phyloP scores from a whole-genome alignment of 2,329 filamentous ascomycete genomes.

The Calonectria hongkongensis region DNA sequence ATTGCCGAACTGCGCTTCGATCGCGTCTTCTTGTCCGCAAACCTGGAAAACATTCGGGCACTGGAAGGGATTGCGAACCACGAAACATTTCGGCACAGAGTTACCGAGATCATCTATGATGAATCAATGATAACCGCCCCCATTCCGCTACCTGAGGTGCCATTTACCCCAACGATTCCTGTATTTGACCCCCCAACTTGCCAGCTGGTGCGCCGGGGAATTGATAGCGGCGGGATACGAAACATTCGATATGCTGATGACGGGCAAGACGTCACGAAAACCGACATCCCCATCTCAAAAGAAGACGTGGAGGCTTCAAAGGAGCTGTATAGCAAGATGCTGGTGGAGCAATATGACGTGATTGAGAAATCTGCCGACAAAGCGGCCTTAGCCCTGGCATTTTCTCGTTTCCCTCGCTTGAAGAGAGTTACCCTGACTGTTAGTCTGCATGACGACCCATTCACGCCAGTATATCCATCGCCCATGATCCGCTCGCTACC shows the following conservation, averaged over 20 bases:
- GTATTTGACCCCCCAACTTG: not conserved
- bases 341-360: not conserved
- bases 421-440: not conserved
- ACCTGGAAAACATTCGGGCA: conserved; percentile 60
- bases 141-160: not conserved
- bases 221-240: too few species aligned
- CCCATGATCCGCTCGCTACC: not conserved
- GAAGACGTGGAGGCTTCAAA: too few species aligned
- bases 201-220: not conserved
- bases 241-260: too few species aligned
- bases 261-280: too few species aligned
- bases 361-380: not conserved
- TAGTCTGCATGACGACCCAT: not conserved
- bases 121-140: conserved; percentile 46
- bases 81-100: conserved; percentile 54
- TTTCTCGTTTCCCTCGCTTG: not conserved
- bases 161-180: not conserved
- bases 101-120: conserved; percentile 64
- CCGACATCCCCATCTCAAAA: too few species aligned
- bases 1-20: conserved; percentile 3
- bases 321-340: not conserved
- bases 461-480: not conserved
- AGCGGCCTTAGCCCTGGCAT: not conserved
- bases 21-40: conserved; percentile 65
- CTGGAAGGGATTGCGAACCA: conserved; percentile 62